Evolutionary conservation across 805 yeast genomes (phyloP).

Genomic region (Saturnispora besseyi): DNA sequence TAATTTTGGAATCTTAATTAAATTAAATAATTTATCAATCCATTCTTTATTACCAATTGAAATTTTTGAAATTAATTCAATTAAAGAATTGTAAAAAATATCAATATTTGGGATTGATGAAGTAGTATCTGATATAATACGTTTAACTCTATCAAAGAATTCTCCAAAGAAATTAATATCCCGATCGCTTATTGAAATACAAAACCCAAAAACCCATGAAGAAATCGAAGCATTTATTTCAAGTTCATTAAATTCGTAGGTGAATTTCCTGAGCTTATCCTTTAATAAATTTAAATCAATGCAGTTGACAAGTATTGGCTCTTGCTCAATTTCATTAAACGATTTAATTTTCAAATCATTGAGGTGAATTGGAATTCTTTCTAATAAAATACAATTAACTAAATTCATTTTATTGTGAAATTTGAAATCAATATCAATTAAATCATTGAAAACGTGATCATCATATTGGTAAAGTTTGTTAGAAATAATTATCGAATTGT

Average conservation of each 20-base stretch:
- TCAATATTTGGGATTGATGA: neutral
- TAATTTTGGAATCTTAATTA: neutral
- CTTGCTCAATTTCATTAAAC: neutral
- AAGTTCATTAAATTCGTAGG: neutral
- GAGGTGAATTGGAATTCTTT: neutral
- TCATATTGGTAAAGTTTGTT: constrained; percentile 1
- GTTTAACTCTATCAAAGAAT: constrained; percentile 4
- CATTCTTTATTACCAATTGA: constrained; percentile 1
- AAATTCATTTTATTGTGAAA: neutral
- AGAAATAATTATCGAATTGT: neutral
- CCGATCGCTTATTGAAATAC: neutral
- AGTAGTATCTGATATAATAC: neutral
- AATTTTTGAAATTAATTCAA: neutral
- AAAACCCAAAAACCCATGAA: constrained; percentile 1
- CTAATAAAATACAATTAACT: neutral
- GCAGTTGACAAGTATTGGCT: neutral
- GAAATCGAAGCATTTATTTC: neutral
- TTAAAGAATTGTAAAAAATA: neutral
- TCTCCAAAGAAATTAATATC: neutral
- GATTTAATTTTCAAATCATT: neutral
- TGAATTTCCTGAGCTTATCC: neutral
- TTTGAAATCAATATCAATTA: neutral
- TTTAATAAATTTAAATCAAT: neutral
- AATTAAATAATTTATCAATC: neutral
- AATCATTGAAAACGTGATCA: neutral